phyloP scores from a whole-genome alignment of 75 land plant genomes.

The Isoetes taiwanensis region DNA sequence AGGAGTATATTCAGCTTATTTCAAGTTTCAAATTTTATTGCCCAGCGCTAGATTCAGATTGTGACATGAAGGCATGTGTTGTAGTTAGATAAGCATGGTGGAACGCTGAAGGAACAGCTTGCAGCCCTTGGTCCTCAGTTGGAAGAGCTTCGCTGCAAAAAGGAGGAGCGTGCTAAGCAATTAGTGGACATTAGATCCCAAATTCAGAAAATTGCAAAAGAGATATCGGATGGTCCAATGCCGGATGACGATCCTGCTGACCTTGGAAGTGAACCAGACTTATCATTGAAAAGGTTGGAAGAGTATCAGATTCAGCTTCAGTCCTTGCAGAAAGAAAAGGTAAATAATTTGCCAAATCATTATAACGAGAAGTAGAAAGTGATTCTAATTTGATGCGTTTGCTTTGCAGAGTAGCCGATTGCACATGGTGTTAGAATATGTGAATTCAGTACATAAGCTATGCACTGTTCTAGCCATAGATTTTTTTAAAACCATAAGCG shows the following conservation, averaged over 20 bases:
- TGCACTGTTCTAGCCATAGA: constrained; percentile 93
- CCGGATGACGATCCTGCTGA: constrained; percentile 10
- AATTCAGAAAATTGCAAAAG: constrained; percentile 66
- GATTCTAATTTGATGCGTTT: not conserved
- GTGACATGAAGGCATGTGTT: not conserved
- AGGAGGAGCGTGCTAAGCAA: constrained; percentile 65
- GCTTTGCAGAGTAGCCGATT: constrained; percentile 65
- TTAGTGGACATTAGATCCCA: constrained; percentile 66
- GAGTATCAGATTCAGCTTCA: constrained; percentile 70
- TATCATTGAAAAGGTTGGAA: constrained; percentile 65
- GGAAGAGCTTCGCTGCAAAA: constrained; percentile 63
- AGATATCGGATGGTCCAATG: constrained; percentile 41
- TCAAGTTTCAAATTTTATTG: too few relatives aligned
- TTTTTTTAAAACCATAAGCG: constrained; percentile 62
- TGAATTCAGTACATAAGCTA: constrained; percentile 81
- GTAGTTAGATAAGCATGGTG: constrained; percentile 51
- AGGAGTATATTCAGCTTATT: too few relatives aligned
- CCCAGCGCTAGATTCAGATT: not conserved
- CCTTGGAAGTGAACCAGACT: constrained; percentile 27
- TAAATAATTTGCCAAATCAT: constrained; percentile 9
- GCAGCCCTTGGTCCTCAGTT: constrained; percentile 63
- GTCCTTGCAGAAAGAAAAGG: constrained; percentile 91
- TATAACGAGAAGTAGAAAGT: not conserved
- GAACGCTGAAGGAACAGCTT: constrained; percentile 90
- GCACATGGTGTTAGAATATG: constrained; percentile 85